These are phyloP conservation scores for Leptographium flavum DNA, from an alignment of 2,329 filamentous ascomycete genomes.

Conservation along the genomic window DNA sequence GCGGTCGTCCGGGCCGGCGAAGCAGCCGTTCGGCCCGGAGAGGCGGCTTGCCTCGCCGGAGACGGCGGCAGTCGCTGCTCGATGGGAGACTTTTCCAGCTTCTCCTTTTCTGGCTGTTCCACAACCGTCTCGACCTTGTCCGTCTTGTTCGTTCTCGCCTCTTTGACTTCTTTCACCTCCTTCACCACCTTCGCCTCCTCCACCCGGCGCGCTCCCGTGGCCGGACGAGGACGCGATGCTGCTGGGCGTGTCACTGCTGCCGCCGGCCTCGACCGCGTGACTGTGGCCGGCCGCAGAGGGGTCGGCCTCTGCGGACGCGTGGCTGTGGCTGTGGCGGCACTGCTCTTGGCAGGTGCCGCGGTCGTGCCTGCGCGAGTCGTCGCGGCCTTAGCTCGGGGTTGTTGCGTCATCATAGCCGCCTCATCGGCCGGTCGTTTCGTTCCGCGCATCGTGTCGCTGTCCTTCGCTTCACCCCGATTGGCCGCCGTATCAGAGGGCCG, in stretches of 20 bases:
- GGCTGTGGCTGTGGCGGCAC: neutral
- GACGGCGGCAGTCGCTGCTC: neutral
- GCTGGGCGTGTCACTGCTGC: neutral
- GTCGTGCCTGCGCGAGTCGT: neutral
- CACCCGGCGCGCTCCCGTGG: neutral
- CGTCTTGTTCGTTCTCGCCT: neutral
- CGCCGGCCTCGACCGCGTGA: neutral
- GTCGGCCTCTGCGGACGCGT: neutral
- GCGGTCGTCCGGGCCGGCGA: neutral
- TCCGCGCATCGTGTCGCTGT: neutral
- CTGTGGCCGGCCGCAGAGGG: too few species aligned
- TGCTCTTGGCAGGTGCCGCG: neutral
- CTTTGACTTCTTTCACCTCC: neutral
- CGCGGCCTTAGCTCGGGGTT: neutral
- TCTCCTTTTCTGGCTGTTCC: neutral
- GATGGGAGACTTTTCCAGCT: neutral
- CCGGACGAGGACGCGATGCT: neutral
- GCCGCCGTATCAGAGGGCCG: slow-evolving; percentile 36
- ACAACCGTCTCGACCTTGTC: neutral
- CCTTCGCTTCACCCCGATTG: slow-evolving; percentile 22
- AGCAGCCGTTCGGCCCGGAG: too few species aligned
- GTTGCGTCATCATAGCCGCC: neutral
- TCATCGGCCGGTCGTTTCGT: neutral
- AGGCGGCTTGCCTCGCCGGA: neutral
- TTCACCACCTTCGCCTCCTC: neutral